Evolutionary conservation across 2,329 filamentous ascomycete species (phyloP), one percentile per base, ranked within the genome.

Genomic region (Fusarium sp.): DNA sequence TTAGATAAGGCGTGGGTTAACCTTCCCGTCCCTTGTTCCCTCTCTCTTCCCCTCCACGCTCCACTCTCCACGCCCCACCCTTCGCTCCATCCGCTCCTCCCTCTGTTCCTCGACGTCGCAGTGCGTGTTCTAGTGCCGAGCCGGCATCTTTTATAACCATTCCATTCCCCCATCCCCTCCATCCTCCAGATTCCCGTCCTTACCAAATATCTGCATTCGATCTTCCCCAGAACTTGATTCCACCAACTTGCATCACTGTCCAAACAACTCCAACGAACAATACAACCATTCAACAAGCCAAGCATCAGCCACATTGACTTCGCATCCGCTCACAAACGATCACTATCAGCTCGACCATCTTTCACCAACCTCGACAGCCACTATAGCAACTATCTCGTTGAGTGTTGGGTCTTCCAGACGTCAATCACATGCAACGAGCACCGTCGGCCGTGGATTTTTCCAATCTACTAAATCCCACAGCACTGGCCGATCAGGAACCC

Each of bases 401-500:
- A 56, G 54, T 19, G 53, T 61, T 64, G 58, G 60, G 62, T 66
- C 66, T 38, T 59, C 58, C 59, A 67, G 51, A 53, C 67, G 65
- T 56, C 61, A 76, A 81, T 88, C 87, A 89, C 84, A 91, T 92
- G 89, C 88, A 91, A 85, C 86, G 87, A 78, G 83, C 87, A 83
- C 83, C 85, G 73, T 90, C 89, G 69, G 87, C 88, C 76, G 87
- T 90, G 79, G 88, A 90, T 84, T 90, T 91, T 78, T 86, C 86
- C 76, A 90, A 86, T 83, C 86, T 91, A 75, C 85, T 92, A 73
- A 91, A 91, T 74, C 88, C 88, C 46, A 67, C 68, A 54, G 61
- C 60, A 48, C 57, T 68, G 38, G 62, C 67, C 60, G 68, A 72
- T 36, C 57, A 67, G 52, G 58, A 70, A 61, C 47, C 53, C 45